Conservation (phyloP, 1,139 yeast genomes). For the Nakaseomyces nivariensis region DNA sequence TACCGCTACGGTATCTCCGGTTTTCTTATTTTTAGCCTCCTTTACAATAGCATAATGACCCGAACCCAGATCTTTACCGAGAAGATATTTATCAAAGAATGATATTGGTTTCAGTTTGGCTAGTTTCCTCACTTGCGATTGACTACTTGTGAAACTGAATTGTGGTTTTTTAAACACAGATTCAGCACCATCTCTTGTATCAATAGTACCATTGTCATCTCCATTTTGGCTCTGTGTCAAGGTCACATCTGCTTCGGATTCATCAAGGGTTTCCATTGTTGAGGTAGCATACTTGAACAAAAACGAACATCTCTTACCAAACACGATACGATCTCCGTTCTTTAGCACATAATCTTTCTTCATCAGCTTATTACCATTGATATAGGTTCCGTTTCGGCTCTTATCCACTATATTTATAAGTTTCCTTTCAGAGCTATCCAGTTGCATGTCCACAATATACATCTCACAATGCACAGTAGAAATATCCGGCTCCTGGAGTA, state of each 20-base stretch:
- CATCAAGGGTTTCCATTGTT: neutral
- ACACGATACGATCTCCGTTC: slow-evolving; percentile 54
- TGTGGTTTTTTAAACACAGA: slow-evolving; percentile 24
- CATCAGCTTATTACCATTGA: slow-evolving; percentile 49
- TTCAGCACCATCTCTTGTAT: slow-evolving; percentile 9
- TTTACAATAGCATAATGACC: slow-evolving; percentile 76
- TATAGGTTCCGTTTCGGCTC: slow-evolving; percentile 59
- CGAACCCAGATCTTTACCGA: slow-evolving; percentile 56
- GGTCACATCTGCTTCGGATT: neutral
- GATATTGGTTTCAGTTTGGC: slow-evolving; percentile 12
- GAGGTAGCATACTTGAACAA: slow-evolving; percentile 39
- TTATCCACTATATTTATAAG: slow-evolving; percentile 45
- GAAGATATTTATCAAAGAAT: slow-evolving; percentile 50
- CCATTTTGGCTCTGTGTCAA: slow-evolving; percentile 2
- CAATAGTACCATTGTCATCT: neutral
- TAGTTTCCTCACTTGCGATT: slow-evolving; percentile 10
- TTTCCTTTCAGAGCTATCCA: slow-evolving; percentile 33
- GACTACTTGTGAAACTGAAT: slow-evolving; percentile 19
- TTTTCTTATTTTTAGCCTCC: slow-evolving; percentile 49
- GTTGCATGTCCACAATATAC: slow-evolving; percentile 31
- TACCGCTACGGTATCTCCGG: slow-evolving; percentile 59
- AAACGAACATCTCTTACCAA: slow-evolving; percentile 53
- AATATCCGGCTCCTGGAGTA: slow-evolving; percentile 47
- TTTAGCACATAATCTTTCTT: slow-evolving; percentile 40
- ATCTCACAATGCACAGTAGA: slow-evolving; percentile 59